Conservation (phyloP, 2,329 filamentous ascomycete genomes). For the Talaromyces sp. region DNA sequence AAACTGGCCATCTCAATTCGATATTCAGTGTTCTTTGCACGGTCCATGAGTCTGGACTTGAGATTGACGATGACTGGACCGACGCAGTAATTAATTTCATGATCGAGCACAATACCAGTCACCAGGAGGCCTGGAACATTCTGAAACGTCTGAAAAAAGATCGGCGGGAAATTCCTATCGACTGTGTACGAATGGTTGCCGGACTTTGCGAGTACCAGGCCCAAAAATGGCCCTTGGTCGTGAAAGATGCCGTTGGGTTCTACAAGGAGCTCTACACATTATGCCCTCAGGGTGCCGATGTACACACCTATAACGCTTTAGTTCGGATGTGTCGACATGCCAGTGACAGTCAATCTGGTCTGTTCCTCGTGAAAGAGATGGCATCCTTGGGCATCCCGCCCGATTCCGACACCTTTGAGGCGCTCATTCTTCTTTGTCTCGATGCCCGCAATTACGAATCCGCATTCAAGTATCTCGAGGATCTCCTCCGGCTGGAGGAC, state of each 20-base stretch:
- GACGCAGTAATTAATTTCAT: conserved; percentile 64
- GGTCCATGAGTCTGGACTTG: conserved; percentile 68
- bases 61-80: conserved; percentile 63
- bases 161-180: conserved; percentile 53
- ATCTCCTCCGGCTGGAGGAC: conserved; percentile 34
- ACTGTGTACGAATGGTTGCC: conserved; percentile 53
- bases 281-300: conserved; percentile 47
- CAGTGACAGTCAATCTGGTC: conserved; percentile 57
- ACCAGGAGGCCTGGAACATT: conserved; percentile 57
- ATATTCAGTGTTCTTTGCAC: conserved; percentile 72
- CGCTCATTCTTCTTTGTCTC: conserved; percentile 61
- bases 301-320: conserved; percentile 62
- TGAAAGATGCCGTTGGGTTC: conserved; percentile 58
- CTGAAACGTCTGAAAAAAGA: conserved; percentile 59
- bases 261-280: conserved; percentile 64
- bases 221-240: conserved; percentile 33
- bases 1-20: conserved; percentile 61
- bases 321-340: conserved; percentile 53
- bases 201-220: conserved; percentile 52
- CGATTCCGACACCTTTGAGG: conserved; percentile 63
- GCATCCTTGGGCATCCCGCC: conserved; percentile 57
- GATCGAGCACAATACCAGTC: conserved; percentile 47
- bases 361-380: conserved; percentile 67
- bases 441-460: conserved; percentile 39
- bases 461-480: conserved; percentile 42